Percentiles rank a stretch among this genome's conserved stretches.
Evolutionary conservation across 768 basidiomycete genomes (phyloP).

Genomic region (Phaffia australis): DNA sequence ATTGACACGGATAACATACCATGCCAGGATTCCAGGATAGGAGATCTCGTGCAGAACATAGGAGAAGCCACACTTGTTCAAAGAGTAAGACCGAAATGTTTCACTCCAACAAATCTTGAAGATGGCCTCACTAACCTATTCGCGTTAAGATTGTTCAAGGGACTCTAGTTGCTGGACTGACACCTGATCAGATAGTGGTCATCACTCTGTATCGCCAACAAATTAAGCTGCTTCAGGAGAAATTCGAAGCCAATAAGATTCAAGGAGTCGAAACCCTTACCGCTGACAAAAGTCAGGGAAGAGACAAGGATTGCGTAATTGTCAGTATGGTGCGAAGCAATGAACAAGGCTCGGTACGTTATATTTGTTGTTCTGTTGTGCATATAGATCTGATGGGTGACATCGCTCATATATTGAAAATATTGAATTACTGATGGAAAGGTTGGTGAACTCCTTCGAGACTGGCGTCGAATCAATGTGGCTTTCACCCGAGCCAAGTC

Average conservation of each 20-base stretch:
- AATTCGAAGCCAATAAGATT: not conserved
- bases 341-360: slow-evolving; percentile 55
- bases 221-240: slow-evolving; percentile 68
- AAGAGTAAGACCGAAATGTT: slow-evolving; percentile 35
- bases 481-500: slow-evolving; percentile 84
- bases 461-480: slow-evolving; percentile 95
- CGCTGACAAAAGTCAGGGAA: slow-evolving; percentile 83
- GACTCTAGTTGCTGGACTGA: slow-evolving; percentile 55
- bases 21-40: slow-evolving; percentile 66
- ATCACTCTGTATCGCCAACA: slow-evolving; percentile 92
- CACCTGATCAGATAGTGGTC: slow-evolving; percentile 63
- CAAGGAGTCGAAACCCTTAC: slow-evolving; percentile 62
- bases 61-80: slow-evolving; percentile 52
- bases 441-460: slow-evolving; percentile 86
- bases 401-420: not conserved
- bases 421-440: slow-evolving; percentile 34
- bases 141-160: slow-evolving; percentile 51
- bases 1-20: slow-evolving; percentile 82
- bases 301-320: slow-evolving; percentile 91
- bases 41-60: slow-evolving; percentile 82
- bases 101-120: too few species aligned
- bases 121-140: not conserved
- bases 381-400: not conserved
- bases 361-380: not conserved
- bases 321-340: slow-evolving; percentile 90